Evolutionary conservation across 768 basidiomycete species (phyloP).

Genomic region (Gelatoporia subvermispora): DNA sequence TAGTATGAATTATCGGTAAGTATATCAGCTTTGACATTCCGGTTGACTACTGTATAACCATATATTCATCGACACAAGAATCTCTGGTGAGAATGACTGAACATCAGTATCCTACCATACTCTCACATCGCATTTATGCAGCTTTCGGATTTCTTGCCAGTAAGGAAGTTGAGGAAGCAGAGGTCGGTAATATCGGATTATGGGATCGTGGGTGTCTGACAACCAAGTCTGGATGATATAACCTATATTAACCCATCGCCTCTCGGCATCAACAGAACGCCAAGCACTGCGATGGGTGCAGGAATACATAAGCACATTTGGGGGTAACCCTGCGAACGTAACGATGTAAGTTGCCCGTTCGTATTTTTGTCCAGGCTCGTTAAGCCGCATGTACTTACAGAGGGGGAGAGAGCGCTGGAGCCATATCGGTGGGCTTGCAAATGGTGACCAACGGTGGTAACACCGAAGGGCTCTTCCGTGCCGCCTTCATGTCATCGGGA

Average conservation of each 20-base stretch:
- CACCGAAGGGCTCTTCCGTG: constrained; percentile 18
- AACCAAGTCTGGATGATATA: constrained; percentile 24
- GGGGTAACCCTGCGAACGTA: constrained; percentile 40
- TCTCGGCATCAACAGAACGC: constrained; percentile 19
- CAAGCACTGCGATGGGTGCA: constrained; percentile 41
- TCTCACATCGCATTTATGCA: constrained; percentile 9
- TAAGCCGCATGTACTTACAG: too few species aligned
- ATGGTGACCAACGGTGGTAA: constrained; percentile 18
- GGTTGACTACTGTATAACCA: too few species aligned
- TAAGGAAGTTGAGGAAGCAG: constrained; percentile 34
- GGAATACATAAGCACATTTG: constrained; percentile 34
- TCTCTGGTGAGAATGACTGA: too few species aligned
- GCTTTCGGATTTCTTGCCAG: constrained; percentile 40
- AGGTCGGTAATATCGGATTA: constrained; percentile 44
- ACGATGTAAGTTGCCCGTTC: constrained; percentile 32
- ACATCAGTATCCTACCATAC: too few species aligned
- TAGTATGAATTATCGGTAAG: constrained; percentile 48
- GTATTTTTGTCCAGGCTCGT: too few species aligned
- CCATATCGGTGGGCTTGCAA: constrained; percentile 27
- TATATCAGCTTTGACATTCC: not conserved
- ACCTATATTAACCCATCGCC: too few species aligned
- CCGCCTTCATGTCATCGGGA: constrained; percentile 31
- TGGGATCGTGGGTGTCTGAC: constrained; percentile 40
- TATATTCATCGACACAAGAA: too few species aligned
- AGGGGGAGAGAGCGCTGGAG: constrained; percentile 35